phyloP scores from a whole-genome alignment of 352 stramenopile genomes.

The Phytopythium boreale region DNA sequence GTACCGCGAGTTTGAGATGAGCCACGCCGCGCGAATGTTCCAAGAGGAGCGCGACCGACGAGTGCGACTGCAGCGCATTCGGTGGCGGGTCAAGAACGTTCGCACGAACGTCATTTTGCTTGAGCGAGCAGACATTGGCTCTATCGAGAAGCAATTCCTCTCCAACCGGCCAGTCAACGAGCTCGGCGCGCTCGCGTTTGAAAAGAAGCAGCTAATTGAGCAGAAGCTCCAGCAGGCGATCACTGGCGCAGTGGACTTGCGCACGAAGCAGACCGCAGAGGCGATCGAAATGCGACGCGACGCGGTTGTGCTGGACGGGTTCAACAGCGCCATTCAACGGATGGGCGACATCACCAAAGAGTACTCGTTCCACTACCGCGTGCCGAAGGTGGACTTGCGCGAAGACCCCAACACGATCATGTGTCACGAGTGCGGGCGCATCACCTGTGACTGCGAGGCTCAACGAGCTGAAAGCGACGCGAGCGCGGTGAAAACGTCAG shows the following conservation, averaged over 20 bases:
- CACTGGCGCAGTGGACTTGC: constrained; percentile 29
- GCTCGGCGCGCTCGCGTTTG: constrained; percentile 51
- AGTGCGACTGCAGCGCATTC: constrained; percentile 56
- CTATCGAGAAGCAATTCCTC: constrained; percentile 31
- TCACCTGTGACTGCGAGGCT: constrained; percentile 48
- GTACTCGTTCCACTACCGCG: constrained; percentile 52
- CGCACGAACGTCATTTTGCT: constrained; percentile 49
- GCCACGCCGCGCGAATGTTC: constrained; percentile 42
- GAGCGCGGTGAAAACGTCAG: not conserved
- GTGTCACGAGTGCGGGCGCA: constrained; percentile 45
- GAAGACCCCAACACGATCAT: constrained; percentile 37
- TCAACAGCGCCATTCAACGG: constrained; percentile 45
- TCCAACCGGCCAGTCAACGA: constrained; percentile 43
- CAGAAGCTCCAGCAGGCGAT: constrained; percentile 44
- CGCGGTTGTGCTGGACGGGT: constrained; percentile 33
- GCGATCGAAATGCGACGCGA: constrained; percentile 43
- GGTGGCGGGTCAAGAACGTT: constrained; percentile 59
- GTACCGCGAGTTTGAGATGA: constrained; percentile 57
- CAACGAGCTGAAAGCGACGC: constrained; percentile 10
- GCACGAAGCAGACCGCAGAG: constrained; percentile 39
- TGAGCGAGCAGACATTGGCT: constrained; percentile 33
- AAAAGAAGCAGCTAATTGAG: constrained; percentile 50
- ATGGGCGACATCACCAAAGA: constrained; percentile 55
- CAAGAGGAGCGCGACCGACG: constrained; percentile 24
- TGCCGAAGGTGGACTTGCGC: constrained; percentile 57